These are phyloP conservation scores for Candida gigantensis DNA, from an alignment of 1,139 yeast species.

Conservation along the genomic window DNA sequence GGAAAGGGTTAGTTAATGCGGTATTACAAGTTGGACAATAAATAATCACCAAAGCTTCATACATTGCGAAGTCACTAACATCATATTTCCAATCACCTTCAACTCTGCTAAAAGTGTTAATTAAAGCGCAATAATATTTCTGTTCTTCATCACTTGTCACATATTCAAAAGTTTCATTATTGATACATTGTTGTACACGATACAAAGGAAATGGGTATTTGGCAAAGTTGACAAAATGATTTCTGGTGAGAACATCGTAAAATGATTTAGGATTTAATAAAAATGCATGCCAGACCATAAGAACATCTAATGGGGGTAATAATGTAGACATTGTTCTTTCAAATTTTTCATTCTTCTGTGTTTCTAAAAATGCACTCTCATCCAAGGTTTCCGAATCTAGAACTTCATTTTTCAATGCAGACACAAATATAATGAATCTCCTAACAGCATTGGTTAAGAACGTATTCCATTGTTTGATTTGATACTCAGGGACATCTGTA, in stretches of 20 bases:
- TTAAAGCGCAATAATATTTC: conserved; percentile 1
- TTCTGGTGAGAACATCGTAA: too few relatives aligned
- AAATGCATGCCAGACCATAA: conserved; percentile 42
- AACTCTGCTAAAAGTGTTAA: conserved; percentile 5
- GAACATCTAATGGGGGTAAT: conserved; percentile 36
- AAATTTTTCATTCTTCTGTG: not conserved
- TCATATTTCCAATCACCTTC: conserved; percentile 5
- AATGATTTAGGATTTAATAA: conserved; percentile 17
- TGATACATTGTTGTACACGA: conserved; percentile 22
- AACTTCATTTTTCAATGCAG: conserved; percentile 18
- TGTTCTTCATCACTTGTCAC: conserved; percentile 11
- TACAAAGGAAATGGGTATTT: conserved; percentile 28
- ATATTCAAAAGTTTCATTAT: conserved; percentile 22
- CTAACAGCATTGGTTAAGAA: conserved; percentile 31
- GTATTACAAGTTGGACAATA: conserved; percentile 23
- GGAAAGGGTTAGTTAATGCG: conserved; percentile 12
- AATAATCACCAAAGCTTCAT: conserved; percentile 5
- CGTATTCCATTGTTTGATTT: conserved; percentile 30
- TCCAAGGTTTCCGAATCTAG: too few relatives aligned
- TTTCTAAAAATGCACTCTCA: too few relatives aligned
- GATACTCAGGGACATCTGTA: conserved; percentile 9
- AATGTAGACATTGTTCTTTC: not conserved
- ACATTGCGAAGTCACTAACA: conserved; percentile 2
- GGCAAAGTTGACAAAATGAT: conserved; percentile 24
- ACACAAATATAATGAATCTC: conserved; percentile 29